phyloP scores from a whole-genome alignment of 495 filamentous ascomycete species.

The Daldinia vernicosa region DNA sequence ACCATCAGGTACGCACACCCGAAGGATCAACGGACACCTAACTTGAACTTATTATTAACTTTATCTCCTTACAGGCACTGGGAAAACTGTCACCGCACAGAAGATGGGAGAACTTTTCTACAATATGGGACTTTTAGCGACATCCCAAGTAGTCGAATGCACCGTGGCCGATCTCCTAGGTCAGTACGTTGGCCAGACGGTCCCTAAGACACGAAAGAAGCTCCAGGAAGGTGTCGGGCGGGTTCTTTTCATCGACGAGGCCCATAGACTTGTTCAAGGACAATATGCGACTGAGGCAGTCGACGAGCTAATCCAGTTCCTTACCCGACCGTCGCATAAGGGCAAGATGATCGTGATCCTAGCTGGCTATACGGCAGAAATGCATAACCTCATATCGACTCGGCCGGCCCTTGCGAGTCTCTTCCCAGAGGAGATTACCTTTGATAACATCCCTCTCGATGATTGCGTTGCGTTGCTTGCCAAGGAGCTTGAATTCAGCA shows the following conservation, averaged over 20 bases:
- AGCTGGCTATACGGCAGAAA: constrained; percentile 74
- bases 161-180: constrained; percentile 70
- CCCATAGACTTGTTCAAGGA: constrained; percentile 63
- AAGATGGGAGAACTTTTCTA: constrained; percentile 78
- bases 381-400: constrained; percentile 69
- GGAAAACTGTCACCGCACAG: constrained; percentile 74
- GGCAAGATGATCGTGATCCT: constrained; percentile 74
- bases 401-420: constrained; percentile 65
- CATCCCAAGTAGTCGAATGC: constrained; percentile 62
- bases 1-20: constrained; percentile 45
- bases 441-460: constrained; percentile 4
- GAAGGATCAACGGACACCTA: too few species aligned
- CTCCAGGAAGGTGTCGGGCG: constrained; percentile 67
- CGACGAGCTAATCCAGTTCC: constrained; percentile 71
- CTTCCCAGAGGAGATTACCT: constrained; percentile 58
- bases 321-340: constrained; percentile 67
- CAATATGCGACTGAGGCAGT: constrained; percentile 72
- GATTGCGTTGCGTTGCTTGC: too few species aligned
- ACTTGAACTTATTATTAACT: too few species aligned
- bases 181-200: constrained; percentile 67
- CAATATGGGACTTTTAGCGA: constrained; percentile 68
- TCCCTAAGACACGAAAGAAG: constrained; percentile 63
- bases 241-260: constrained; percentile 72
- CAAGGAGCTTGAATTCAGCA: too few species aligned
- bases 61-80: constrained; percentile 51